Percentiles rank a stretch among this genome's conserved stretches.
These are phyloP conservation scores for Pestalotiopsis fici DNA, from an alignment of 2,329 filamentous ascomycete genomes.

Conservation along the genomic window DNA sequence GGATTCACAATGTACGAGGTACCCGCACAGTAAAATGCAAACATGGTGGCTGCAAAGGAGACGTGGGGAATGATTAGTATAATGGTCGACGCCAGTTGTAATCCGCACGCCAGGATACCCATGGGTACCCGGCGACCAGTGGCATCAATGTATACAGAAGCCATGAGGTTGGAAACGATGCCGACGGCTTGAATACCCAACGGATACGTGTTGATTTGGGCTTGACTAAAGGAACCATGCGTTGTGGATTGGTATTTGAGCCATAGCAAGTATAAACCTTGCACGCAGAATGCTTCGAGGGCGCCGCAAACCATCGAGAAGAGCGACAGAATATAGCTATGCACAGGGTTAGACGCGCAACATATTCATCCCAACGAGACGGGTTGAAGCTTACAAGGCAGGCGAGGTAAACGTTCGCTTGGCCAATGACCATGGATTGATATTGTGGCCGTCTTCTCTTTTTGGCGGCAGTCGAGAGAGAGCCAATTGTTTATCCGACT, in stretches of 20 bases:
- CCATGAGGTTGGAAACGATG: slow-evolving; percentile 36
- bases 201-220: slow-evolving; percentile 35
- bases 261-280: slow-evolving; percentile 25
- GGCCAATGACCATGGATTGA: slow-evolving; percentile 26
- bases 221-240: slow-evolving; percentile 18
- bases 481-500: slow-evolving; percentile 34
- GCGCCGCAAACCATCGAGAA: slow-evolving; percentile 37
- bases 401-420: slow-evolving; percentile 27
- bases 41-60: slow-evolving; percentile 31
- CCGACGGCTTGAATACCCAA: slow-evolving; percentile 36
- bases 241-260: slow-evolving; percentile 18
- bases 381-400: slow-evolving; percentile 17
- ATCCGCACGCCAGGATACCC: slow-evolving; percentile 29
- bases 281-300: slow-evolving; percentile 29
- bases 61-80: slow-evolving; percentile 33
- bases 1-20: slow-evolving; percentile 41
- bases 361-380: not conserved
- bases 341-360: not conserved
- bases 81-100: slow-evolving; percentile 33
- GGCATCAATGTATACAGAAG: slow-evolving; percentile 23
- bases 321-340: slow-evolving; percentile 33
- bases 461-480: slow-evolving; percentile 30
- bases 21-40: slow-evolving; percentile 37
- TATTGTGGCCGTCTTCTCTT: slow-evolving; percentile 32
- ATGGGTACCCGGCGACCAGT: slow-evolving; percentile 26